Conservation (phyloP, 1,284 basidiomycete species). For the Volvariella surrecta region DNA sequence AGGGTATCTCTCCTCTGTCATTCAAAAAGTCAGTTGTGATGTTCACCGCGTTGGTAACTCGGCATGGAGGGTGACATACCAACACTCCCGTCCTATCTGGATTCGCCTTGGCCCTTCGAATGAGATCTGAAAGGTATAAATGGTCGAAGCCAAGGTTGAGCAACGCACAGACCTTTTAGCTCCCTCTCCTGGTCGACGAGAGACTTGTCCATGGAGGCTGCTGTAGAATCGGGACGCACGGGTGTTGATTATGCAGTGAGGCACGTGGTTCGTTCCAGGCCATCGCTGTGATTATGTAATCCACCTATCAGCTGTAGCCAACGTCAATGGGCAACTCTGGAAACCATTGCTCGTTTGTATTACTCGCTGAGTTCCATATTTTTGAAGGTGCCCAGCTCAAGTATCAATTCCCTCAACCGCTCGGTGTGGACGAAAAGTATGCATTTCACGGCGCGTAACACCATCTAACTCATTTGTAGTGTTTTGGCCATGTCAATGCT, state of each 20-base stretch:
- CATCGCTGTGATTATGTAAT: no score
- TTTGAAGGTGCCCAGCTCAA: constrained; percentile 85
- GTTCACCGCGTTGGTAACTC: no score
- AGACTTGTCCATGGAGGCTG: constrained; percentile 7
- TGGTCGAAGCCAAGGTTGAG: not conserved
- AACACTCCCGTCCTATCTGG: constrained; percentile 4
- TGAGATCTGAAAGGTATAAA: constrained; percentile 6
- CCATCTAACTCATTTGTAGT: constrained; percentile 35
- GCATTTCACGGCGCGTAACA: no score
- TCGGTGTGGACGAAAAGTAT: constrained; percentile 39
- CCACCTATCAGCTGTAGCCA: no score
- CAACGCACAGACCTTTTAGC: constrained; percentile 6
- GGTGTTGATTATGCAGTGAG: no score
- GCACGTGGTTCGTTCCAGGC: no score
- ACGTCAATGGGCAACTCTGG: constrained; percentile 31
- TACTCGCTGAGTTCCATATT: constrained; percentile 95
- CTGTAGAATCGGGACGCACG: not conserved
- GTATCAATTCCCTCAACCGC: constrained; percentile 89
- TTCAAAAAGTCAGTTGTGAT: no score
- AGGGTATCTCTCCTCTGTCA: constrained; percentile 25
- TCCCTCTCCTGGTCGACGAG: constrained; percentile 10
- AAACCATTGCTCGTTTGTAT: constrained; percentile 83
- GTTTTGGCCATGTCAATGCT: constrained; percentile 96
- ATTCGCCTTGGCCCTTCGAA: constrained; percentile 4
- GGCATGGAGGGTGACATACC: constrained; percentile 4